Base-by-base conservation (phyloP, 2,329 filamentous ascomycete species). In the Hypoxylon sp. region DNA sequence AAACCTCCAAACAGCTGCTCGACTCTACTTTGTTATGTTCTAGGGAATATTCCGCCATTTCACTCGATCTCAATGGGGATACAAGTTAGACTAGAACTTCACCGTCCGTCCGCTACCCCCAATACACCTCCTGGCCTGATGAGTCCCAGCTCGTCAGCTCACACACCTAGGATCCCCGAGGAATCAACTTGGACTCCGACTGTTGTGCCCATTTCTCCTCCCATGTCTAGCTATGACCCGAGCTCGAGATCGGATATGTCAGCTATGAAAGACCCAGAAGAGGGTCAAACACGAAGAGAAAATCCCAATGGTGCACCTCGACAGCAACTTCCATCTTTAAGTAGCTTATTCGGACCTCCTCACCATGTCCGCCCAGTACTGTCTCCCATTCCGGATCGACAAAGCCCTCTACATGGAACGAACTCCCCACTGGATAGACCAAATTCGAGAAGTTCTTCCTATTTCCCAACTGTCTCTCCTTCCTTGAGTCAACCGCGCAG, bases 221-320 rank as follows among this genome's bases (percentile, higher is more conserved):
- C 85, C 72, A 89, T 89, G 87, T 86, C 86, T 76, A 85, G 82
- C 78, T 85, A 88, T 88, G 87, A 87, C 64, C 84, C 82, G 70
- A 77, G 79, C 70, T 76, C 80, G 69, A 81, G 78, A 75, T 75
- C 79, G 77, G 82, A 83, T 66, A 82, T 84, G 82, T 80, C 80
- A 72, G 74, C 79, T 69, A 79, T 79, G 65, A 82, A 81, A 74
- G 79, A 76, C 55, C 72, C 77, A 58, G 81, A 82, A 69, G 80
- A 81, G 60, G 76, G 76, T 30, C 78, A 78, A 51, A 71, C 74
- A 57, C 80, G 79, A 67, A 79, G 79, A 61, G 81, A 83, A 22
- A 64, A 74, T 74, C 51, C 49, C 27, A 66, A 68, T 31, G 61
- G 72, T 73, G 75, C 76, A 48, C 71, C 79, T 53, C 81, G 82